Conservation (phyloP, 2,329 filamentous ascomycete genomes). For the Xylariomycetidae sp. region DNA sequence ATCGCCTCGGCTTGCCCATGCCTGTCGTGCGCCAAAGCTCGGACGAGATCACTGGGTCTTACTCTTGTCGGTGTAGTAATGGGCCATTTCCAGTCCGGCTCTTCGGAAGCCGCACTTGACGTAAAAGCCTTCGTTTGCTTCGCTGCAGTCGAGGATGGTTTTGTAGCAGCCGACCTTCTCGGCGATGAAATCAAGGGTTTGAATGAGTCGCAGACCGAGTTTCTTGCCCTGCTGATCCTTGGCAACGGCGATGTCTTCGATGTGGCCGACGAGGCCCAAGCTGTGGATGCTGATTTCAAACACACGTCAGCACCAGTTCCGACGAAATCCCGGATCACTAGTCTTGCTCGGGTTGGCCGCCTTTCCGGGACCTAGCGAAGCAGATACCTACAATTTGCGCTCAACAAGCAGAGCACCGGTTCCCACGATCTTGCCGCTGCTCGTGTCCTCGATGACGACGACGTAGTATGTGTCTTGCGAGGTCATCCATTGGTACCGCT, state of each 20-base stretch:
- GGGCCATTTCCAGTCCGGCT: conserved; percentile 92
- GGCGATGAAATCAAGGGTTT: conserved; percentile 85
- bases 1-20: not conserved
- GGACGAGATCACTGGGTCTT: conserved; percentile 31
- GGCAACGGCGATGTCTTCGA: conserved; percentile 94
- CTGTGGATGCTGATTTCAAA: conserved; percentile 59
- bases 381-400: conserved; percentile 80
- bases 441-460: conserved; percentile 73
- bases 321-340: not conserved
- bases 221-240: conserved; percentile 98
- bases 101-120: conserved; percentile 94
- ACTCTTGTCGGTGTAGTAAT: conserved; percentile 65
- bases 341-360: not conserved
- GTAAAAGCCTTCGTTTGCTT: conserved; percentile 96
- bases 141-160: conserved; percentile 93
- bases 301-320: conserved; percentile 5
- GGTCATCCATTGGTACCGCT: conserved; percentile 78
- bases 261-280: conserved; percentile 82
- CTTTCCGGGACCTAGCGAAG: no score
- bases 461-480: conserved; percentile 76
- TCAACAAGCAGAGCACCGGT: conserved; percentile 88
- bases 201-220: conserved; percentile 84
- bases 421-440: conserved; percentile 64
- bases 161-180: conserved; percentile 92
- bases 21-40: not conserved